These are phyloP conservation scores for Astrocystis sublimbata DNA, from an alignment of 495 filamentous ascomycete genomes.

Conservation along the genomic window DNA sequence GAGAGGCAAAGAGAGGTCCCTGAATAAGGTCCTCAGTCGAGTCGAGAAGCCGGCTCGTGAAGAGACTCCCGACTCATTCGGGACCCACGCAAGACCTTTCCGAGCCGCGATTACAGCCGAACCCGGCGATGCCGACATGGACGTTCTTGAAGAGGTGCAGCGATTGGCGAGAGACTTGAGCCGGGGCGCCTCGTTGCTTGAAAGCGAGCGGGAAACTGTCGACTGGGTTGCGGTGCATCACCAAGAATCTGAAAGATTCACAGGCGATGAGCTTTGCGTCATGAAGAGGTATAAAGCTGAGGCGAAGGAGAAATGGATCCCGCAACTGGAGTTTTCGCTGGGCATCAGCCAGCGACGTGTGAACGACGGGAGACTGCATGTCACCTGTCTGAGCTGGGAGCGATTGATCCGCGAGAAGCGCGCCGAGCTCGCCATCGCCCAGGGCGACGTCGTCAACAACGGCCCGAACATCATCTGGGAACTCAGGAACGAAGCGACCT, in stretches of 20 bases:
- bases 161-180: no score
- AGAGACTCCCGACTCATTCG: neutral
- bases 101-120: neutral
- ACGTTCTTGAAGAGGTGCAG: no score
- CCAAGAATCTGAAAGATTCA: no score
- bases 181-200: no score
- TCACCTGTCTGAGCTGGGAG: slow-evolving; percentile 6
- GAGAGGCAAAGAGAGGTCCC: neutral
- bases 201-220: no score
- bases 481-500: neutral
- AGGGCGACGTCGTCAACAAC: neutral
- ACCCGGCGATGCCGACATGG: no score
- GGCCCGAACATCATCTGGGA: neutral
- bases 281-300: neutral
- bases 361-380: neutral
- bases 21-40: neutral
- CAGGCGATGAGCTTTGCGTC: no score
- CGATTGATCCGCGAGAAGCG: neutral
- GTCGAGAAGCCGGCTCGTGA: neutral
- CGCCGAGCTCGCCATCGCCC: neutral
- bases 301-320: neutral
- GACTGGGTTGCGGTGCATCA: no score
- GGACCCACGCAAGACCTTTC: neutral
- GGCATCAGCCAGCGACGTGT: neutral
- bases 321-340: neutral